Evolutionary conservation across 306 rosid genomes (phyloP).

Genomic region (Corylus americana): DNA sequence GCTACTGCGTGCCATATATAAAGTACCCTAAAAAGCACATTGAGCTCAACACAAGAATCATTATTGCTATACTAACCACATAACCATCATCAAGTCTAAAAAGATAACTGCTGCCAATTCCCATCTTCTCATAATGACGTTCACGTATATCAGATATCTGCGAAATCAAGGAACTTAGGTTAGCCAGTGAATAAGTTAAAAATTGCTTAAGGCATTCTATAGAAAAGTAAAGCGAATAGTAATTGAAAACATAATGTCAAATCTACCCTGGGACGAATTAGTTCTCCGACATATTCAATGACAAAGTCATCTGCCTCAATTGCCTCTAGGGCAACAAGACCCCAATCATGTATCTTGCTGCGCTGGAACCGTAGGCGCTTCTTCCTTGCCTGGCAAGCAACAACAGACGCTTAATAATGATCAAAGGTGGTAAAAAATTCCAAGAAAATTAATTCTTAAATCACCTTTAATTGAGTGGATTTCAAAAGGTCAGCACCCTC

Average conservation of each 20-base stretch:
- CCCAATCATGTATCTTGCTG: conserved; percentile 99
- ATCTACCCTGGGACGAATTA: conserved; percentile 90
- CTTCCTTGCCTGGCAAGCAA: conserved; percentile 75
- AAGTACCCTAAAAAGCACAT: conserved; percentile 12
- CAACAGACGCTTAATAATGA: conserved; percentile 18
- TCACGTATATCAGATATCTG: conserved; percentile 98
- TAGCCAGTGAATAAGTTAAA: neutral
- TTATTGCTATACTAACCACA: conserved; percentile 71
- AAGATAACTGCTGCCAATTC: conserved; percentile 98
- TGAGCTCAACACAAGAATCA: conserved; percentile 14
- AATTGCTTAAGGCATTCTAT: neutral
- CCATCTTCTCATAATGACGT: conserved; percentile 86
- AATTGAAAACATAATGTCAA: conserved; percentile 10
- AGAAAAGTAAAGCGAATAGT: neutral
- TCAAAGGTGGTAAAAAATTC: conserved; percentile 19
- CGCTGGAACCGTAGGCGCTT: conserved; percentile 79
- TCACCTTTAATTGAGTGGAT: conserved; percentile 93
- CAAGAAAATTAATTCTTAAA: conserved; percentile 21
- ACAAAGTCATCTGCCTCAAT: conserved; percentile 97
- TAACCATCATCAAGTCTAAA: conserved; percentile 96
- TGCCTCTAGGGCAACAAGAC: conserved; percentile 91
- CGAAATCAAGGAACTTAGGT: conserved; percentile 5
- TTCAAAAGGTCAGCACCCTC: conserved; percentile 97
- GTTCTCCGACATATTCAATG: conserved; percentile 92
- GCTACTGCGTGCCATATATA: neutral